Base-by-base conservation (phyloP, 805 yeast species). In the Saturnispora ahearnii region DNA sequence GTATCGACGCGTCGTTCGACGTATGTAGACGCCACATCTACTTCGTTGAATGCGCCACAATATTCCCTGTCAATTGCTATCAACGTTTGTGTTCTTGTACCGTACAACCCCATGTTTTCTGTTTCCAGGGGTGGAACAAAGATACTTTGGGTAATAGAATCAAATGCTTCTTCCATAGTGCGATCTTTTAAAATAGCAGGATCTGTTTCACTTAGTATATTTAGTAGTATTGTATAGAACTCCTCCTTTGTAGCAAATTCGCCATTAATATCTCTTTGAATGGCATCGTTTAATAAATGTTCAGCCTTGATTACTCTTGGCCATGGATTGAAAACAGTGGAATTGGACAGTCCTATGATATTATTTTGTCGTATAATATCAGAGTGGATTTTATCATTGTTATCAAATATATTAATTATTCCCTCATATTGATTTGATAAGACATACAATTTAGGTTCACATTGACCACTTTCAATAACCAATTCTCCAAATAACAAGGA, bases 321-420 rank as follows among this genome's bases (percentile, higher is more conserved):
- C 97, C 98, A 90, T 6, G 87, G 84, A 26, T 78, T 71, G 30
- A 73, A 70, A 55, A 71, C 76, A n/a, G 77, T 65, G 2, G 90
- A 83, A 60, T 86, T 86, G 1, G 90, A 82, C 12, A 86, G 59
- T 1, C 87, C 86, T 49, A 82, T 69, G 0, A 79, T 73, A 5
- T 43, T 64, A 60, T 15, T 63, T 53, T 31, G 26, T 45, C 26
- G 13, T 48, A 18, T 42, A 59, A 4, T 32, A 18, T 26, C 40
- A 36, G 12, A 21, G 36, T 42, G 12, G 38, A 31, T 10, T 7
- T 46, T 43, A 30, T 38, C 51, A 56, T 51, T 59, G 37, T 13
- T 36, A 22, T 18, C 40, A 18, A 36, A 36, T 12, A 54, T 64
- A 34, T 49, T 54, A 15, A 45, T 51, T 2, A 55, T 46, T 11